A percentile compares a stretch with the other conserved stretches of the same genome.
Evolutionary conservation across 495 filamentous ascomycete genomes (phyloP).

Genomic region (Evansstolkia leycettana): DNA sequence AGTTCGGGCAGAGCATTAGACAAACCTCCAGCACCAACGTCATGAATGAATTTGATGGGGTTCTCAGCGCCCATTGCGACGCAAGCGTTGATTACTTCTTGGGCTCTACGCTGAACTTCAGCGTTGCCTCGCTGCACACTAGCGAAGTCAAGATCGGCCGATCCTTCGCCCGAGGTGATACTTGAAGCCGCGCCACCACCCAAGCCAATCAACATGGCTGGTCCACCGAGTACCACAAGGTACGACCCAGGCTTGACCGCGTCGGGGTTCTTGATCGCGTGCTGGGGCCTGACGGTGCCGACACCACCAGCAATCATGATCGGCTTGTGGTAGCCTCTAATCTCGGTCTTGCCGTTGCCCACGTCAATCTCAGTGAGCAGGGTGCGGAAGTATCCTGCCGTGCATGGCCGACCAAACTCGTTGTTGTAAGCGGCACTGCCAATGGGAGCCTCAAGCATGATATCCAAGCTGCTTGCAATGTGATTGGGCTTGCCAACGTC

Average conservation of each 20-base stretch:
- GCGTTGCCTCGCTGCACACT: slow-evolving; percentile 89
- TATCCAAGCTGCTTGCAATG: slow-evolving; percentile 84
- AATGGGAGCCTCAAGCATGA: slow-evolving; percentile 94
- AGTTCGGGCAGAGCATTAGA: slow-evolving; percentile 90
- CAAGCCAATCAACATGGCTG: slow-evolving; percentile 93
- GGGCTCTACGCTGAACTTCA: slow-evolving; percentile 86
- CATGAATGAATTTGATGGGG: slow-evolving; percentile 92
- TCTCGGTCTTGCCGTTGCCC: slow-evolving; percentile 50
- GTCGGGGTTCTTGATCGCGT: slow-evolving; percentile 70
- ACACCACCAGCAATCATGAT: slow-evolving; percentile 98
- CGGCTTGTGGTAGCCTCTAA: slow-evolving; percentile 92
- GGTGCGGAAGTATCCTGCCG: slow-evolving; percentile 81
- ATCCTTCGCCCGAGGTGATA: slow-evolving; percentile 76
- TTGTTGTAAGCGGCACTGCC: slow-evolving; percentile 95
- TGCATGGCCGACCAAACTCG: slow-evolving; percentile 90
- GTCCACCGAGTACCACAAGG: slow-evolving; percentile 85
- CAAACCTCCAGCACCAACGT: slow-evolving; percentile 89
- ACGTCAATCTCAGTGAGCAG: slow-evolving; percentile 55
- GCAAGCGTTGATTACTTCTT: slow-evolving; percentile 95
- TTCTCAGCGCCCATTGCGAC: slow-evolving; percentile 68
- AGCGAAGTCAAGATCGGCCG: slow-evolving; percentile 85
- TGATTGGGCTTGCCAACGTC: slow-evolving; percentile 83
- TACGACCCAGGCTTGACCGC: slow-evolving; percentile 73
- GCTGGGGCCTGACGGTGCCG: slow-evolving; percentile 87
- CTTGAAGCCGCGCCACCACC: slow-evolving; percentile 92